Base-by-base conservation (phyloP, 2,329 filamentous ascomycete species). In the Cercospora sojina region DNA sequence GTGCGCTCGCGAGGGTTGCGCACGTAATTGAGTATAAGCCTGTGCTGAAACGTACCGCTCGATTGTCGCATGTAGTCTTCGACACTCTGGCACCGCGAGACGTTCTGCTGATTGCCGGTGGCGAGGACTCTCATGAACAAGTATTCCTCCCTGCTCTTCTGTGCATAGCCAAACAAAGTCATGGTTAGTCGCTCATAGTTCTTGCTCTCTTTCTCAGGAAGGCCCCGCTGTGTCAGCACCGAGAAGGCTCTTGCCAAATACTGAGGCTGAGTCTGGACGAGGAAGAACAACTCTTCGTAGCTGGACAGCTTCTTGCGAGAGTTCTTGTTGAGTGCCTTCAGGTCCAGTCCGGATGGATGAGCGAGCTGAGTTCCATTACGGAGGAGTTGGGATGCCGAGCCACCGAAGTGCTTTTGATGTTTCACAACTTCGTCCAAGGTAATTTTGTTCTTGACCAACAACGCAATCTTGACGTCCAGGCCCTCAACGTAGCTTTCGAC, bases 381-480 rank as follows among this genome's bases (percentile, higher is more conserved):
- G 27, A 77, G 67, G 12, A 77, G 71, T 63, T 76, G 74, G 5
- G 71, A 72, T 16, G 76, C 76, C 20, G 74, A 76, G 2, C 94
- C 93, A 64, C 95, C 95, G 74, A 95, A 97, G 78, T 97, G 96
- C 82, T 91, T 94, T 76, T 99, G 95, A 77, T 98, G 95, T 74
- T 93, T 92, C 64, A 99, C 91, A 29, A 99, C 95, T 80, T 99
- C 96, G 76, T 99, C 95, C 3, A 99, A 85, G 0, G 95, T 98
- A 75, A 99, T 99, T 80, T 99, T 99, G 86, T 99, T 99, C 85
- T 98, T 98, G 74, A 99, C 95, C 18, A 99, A 85, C 3, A 99
- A 86, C 1, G 95, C 95, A 77, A 99, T 99, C 82, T 99, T 99
- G 83, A 99, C 97, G 76, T 99, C 96, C 38, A 99, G 86, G 77